Conservation (phyloP, 1,284 basidiomycete species). For the Sporisorium graminicola region DNA sequence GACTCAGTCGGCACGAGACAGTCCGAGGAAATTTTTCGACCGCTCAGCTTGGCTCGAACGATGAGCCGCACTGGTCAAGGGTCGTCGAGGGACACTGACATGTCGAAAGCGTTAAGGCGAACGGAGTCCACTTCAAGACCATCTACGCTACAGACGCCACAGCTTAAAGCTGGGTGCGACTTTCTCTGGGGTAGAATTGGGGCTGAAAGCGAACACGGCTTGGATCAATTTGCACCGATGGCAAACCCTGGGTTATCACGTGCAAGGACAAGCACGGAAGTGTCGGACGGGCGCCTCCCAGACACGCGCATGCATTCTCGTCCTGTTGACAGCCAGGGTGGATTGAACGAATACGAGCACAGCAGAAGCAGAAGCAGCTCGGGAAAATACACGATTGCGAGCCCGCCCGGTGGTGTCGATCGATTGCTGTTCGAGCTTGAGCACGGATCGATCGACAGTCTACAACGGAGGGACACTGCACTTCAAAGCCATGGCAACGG, state of each 20-base stretch:
- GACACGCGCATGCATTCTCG: no score
- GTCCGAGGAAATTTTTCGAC: constrained; percentile 40
- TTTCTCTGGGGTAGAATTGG: constrained; percentile 10
- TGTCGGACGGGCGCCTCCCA: no score
- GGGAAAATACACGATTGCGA: constrained; percentile 7
- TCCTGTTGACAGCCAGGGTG: not conserved
- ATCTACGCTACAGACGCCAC: not conserved
- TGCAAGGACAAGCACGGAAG: not conserved
- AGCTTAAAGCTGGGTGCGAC: constrained; percentile 12
- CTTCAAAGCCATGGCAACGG: not conserved
- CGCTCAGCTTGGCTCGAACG: constrained; percentile 16
- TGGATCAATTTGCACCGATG: not conserved
- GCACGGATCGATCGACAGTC: not conserved
- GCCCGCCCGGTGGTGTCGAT: constrained; percentile 16
- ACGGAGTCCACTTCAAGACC: not conserved
- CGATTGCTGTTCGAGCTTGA: constrained; percentile 21
- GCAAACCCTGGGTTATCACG: not conserved
- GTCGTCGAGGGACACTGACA: constrained; percentile 16
- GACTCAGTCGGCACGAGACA: constrained; percentile 3
- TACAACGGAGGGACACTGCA: not conserved
- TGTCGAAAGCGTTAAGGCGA: not conserved
- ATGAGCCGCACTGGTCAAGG: not conserved
- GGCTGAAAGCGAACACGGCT: not conserved
- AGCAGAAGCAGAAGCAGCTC: not conserved
- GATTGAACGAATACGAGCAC: not conserved